Conservation (phyloP, 2,329 filamentous ascomycete species). For the Botrytis tulipae region DNA sequence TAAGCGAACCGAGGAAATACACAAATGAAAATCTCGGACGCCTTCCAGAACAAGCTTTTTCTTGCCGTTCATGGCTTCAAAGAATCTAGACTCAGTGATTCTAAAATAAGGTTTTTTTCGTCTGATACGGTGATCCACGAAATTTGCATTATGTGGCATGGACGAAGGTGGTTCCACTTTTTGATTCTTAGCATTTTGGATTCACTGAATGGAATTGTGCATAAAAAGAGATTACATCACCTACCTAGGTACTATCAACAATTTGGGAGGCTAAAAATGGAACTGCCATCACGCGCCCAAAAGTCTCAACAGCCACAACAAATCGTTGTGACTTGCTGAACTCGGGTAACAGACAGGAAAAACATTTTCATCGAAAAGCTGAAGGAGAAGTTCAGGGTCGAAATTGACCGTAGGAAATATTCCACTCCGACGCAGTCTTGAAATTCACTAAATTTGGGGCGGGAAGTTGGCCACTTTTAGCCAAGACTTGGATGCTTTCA, state of each 20-base stretch:
- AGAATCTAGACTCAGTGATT: neutral
- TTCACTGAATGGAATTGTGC: neutral
- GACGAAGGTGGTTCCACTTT: neutral
- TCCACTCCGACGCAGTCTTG: neutral
- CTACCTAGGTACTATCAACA: neutral
- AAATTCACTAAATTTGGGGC: neutral
- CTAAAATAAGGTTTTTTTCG: neutral
- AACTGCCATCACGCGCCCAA: neutral
- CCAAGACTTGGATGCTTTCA: neutral
- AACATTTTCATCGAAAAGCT: neutral
- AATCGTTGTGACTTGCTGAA: neutral
- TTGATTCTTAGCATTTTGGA: no score
- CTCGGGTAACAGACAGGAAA: neutral
- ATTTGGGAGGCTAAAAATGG: neutral
- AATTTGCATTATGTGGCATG: neutral
- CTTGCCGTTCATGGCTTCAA: neutral
- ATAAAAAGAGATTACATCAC: neutral
- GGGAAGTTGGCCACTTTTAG: neutral
- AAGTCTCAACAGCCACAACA: neutral
- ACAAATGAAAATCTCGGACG: neutral
- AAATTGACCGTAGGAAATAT: neutral
- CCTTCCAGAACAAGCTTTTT: neutral
- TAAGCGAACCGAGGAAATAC: neutral
- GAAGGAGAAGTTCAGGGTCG: neutral
- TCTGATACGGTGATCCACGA: neutral